These are phyloP conservation scores for Boletus sp. DNA, from an alignment of 768 basidiomycete genomes.

Conservation along the genomic window DNA sequence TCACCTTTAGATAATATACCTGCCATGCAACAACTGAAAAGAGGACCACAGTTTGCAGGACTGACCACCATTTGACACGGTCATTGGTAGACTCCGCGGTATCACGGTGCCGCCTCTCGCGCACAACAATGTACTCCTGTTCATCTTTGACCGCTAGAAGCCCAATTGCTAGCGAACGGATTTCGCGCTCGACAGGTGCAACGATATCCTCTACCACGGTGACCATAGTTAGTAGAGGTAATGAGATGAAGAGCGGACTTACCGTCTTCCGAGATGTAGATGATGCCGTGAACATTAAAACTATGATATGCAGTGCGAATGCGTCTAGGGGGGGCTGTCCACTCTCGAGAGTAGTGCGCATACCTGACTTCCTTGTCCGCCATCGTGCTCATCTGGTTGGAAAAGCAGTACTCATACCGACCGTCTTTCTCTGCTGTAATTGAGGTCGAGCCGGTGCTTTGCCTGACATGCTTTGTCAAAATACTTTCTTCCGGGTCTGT, in stretches of 20 bases:
- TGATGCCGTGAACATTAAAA: slow-evolving; percentile 98
- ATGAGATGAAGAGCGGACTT: slow-evolving; percentile 14
- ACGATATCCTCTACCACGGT: slow-evolving; percentile 58
- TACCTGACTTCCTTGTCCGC: slow-evolving; percentile 95
- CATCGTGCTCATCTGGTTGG: slow-evolving; percentile 96
- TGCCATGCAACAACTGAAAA: slow-evolving; percentile 95
- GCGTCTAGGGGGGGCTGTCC: background rate
- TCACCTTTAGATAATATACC: slow-evolving; percentile 91
- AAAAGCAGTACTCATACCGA: slow-evolving; percentile 94
- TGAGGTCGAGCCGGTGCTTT: slow-evolving; percentile 85
- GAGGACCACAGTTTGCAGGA: slow-evolving; percentile 83
- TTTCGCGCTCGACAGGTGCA: slow-evolving; percentile 96
- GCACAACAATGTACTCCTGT: slow-evolving; percentile 96
- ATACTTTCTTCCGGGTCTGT: slow-evolving; percentile 68
- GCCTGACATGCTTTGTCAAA: slow-evolving; percentile 77
- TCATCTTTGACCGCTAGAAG: slow-evolving; percentile 94
- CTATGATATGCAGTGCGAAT: slow-evolving; percentile 36
- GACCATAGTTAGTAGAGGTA: slow-evolving; percentile 1
- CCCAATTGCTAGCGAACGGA: slow-evolving; percentile 77
- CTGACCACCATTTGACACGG: slow-evolving; percentile 99
- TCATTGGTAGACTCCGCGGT: slow-evolving; percentile 93
- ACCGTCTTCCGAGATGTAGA: slow-evolving; percentile 93
- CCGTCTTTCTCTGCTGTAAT: slow-evolving; percentile 89
- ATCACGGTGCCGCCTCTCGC: slow-evolving; percentile 90
- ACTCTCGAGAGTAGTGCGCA: background rate